Evolutionary conservation across 129 eudicot genomes (phyloP), one percentile per base, ranked within the genome.

Genomic region (Arctium minus): DNA sequence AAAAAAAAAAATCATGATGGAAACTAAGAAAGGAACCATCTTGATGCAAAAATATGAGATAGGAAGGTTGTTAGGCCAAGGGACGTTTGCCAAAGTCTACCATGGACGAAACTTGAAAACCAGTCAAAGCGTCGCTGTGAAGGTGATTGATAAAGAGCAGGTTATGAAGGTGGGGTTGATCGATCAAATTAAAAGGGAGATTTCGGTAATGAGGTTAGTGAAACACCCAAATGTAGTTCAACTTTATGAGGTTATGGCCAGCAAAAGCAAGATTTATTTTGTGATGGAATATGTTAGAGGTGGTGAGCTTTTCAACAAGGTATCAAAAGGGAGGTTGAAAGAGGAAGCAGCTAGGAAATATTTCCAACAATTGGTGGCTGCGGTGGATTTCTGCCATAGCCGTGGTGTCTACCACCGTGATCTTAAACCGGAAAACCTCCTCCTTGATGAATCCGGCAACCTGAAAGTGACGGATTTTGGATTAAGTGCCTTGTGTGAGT

Each of bases 391-490:
- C 78, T 93, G 97, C 53, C 97, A 93, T 80, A 89, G 94, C 78
- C 83, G 89, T 1, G 97, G 93, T 9, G 97, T 89, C 13, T 91
- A 89, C 82, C 96, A 91, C 75, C 91, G 96, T 30, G 96, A 92
- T 76, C 79, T 92, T 2, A 92, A 92, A 87, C 97, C 97, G 0
- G 97, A 92, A 74, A 92, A 92, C 73, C 87, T 92, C 56, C 90
- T 92, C 42, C 89, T 89, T 12, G 97, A 92, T 75, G 93, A 89
- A 67, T 18, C 62, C 0, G 93, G 94, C 2, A 85, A 89, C 76
- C 82, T 91, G 0, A 93, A 91, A 79, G 91, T 93, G 8, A 50
- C 95, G 8, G 97, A 93, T 89, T 93, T 93, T 31, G 97, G 97
- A 15, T 76, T 93, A 33, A 87, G 93, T 22, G 97, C 97, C 0